Evolutionary conservation across 2,329 filamentous ascomycete species (phyloP), one percentile per base, ranked within the genome.

Genomic region (Epichloe uncinata): DNA sequence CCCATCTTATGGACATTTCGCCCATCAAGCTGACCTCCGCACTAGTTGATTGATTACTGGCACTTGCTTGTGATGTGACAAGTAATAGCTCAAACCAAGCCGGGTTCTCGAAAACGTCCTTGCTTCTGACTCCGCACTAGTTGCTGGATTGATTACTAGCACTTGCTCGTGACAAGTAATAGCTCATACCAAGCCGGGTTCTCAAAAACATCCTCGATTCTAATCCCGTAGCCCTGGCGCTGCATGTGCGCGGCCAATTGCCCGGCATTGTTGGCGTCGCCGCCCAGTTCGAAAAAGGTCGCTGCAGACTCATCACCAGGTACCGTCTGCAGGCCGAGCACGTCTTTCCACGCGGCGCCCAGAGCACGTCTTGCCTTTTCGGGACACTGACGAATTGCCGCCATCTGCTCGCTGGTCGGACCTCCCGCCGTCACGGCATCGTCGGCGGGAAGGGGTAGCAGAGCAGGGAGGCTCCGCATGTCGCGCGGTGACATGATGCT

Each of bases 141-240:
- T 47, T n/a, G 1, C n/a, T n/a, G n/a, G n/a, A 3, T 7, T 16
- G 16, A 30, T 26, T 9, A 11, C 7, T 26, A n/a, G 16, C 20
- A 18, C 40, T 6, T 6, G 40, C 40, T 26, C 7, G 20, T 4
- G 18, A 42, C 9, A 37, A 47, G 26, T 3, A 47, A n/a, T 3
- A 47, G 37, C 3, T 22, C 26, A 9, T 3, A 11, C 48, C 42
- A 45, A 30, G 48, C 35, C 4, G 41, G 41, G 0, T 37, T 16
- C 12, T 49, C 42, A 13, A 45, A 49, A 3, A 49, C 42, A 3
- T 49, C 35, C 18, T 49, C 48, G 22, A 49, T 49, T 6, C 48
- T 20, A 15, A 49, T 5, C 22, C 9, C 7, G 16, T 45, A 49
- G n/a, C 48, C 42, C 20, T 16, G 47, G 22, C 47, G 16, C 30